Evolutionary conservation across 768 basidiomycete genomes (phyloP).

Genomic region (Boletellus sp.): DNA sequence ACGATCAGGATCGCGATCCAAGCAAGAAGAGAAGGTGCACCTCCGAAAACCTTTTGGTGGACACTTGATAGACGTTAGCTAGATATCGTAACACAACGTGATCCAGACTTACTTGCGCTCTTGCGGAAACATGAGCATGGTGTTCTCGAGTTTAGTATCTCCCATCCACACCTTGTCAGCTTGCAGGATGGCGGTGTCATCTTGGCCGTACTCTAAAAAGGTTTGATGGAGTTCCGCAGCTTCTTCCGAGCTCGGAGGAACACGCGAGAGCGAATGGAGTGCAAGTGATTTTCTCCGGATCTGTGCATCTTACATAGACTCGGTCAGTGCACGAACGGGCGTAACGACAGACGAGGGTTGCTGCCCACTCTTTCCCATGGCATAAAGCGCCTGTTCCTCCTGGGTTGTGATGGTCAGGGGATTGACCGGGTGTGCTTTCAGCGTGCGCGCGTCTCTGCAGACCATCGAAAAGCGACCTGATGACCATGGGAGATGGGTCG

Average conservation of each 20-base stretch:
- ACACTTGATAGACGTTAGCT: conserved; percentile 40
- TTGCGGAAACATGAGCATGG: conserved; percentile 81
- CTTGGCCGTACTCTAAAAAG: conserved; percentile 57
- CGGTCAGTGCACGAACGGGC: not conserved
- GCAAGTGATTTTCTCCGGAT: conserved; percentile 50
- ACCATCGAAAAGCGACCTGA: conserved; percentile 92
- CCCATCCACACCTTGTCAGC: conserved; percentile 68
- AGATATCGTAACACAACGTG: not conserved
- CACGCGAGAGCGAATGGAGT: conserved; percentile 59
- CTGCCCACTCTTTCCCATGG: conserved; percentile 63
- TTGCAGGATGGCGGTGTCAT: conserved; percentile 23
- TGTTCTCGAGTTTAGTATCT: conserved; percentile 65
- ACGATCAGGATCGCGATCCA: not conserved
- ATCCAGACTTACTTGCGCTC: conserved; percentile 63
- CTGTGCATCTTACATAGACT: conserved; percentile 49
- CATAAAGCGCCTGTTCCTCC: conserved; percentile 60
- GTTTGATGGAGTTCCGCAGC: conserved; percentile 65
- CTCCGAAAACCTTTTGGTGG: conserved; percentile 82
- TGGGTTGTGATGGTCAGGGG: conserved; percentile 53
- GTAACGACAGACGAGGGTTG: not conserved
- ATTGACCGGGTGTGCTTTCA: conserved; percentile 61
- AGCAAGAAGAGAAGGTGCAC: conserved; percentile 29
- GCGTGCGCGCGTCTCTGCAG: conserved; percentile 66
- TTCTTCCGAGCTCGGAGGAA: conserved; percentile 71
- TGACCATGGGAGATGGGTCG: not conserved